Evolutionary conservation across 345 rosid species (phyloP).

Genomic region (Gossypium bickii): DNA sequence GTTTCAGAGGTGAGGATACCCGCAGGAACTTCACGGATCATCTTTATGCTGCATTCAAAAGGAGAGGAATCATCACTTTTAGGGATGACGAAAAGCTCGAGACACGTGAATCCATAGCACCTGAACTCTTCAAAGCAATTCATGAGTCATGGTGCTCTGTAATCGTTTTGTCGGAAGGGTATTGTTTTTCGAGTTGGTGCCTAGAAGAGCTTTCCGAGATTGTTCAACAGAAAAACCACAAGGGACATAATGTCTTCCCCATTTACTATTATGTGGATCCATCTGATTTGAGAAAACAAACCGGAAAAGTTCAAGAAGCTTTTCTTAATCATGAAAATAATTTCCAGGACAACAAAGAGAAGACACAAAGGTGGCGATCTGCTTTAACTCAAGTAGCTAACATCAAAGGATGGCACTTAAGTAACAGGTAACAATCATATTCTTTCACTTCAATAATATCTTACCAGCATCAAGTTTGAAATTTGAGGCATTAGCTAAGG

Average conservation of each 20-base stretch:
- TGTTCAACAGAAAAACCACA: not conserved
- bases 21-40: constrained; percentile 3
- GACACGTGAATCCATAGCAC: not conserved
- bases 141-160: constrained; percentile 3
- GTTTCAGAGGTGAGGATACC: constrained; percentile 7
- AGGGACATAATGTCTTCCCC: constrained; percentile 12
- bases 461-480: not conserved
- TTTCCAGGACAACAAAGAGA: not conserved
- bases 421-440: not conserved
- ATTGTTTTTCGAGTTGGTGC: constrained; percentile 6
- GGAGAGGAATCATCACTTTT: not conserved
- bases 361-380: constrained; percentile 7
- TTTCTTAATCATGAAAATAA: constrained; percentile 11
- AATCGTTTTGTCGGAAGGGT: not conserved
- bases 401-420: constrained; percentile 14
- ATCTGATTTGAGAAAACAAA: not conserved
- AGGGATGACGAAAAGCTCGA: not conserved
- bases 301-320: not conserved
- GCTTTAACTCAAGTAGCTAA: constrained; percentile 14
- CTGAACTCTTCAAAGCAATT: constrained; percentile 1
- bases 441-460: no score
- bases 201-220: constrained; percentile 7
- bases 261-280: not conserved
- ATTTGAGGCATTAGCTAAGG: not conserved
- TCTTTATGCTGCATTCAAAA: constrained; percentile 3